Evolutionary conservation across 305 asterid species (phyloP).

Genomic region (Solanum aculeatissimum): DNA sequence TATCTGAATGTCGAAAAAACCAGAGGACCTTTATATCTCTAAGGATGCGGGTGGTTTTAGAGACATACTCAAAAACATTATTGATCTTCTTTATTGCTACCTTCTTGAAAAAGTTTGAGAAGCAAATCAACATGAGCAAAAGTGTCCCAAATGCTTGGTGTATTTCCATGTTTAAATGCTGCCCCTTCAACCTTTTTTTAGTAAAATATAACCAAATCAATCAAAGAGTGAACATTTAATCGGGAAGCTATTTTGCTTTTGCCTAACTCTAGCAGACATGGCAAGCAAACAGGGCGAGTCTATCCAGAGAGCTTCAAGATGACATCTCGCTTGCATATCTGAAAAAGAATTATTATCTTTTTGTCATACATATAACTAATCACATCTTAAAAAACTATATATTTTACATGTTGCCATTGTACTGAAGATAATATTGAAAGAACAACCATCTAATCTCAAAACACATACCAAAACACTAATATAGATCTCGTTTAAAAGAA

Average conservation of each 20-base stretch:
- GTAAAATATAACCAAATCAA: background rate
- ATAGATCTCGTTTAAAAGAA: too few relatives aligned
- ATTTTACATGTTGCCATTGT: background rate
- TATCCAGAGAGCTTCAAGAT: constrained; percentile 41
- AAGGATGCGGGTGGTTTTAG: too few relatives aligned
- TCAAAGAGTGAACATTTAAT: background rate
- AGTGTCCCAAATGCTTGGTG: constrained; percentile 53
- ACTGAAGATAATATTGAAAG: background rate
- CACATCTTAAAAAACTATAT: background rate
- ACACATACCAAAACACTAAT: too few relatives aligned
- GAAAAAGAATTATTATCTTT: constrained; percentile 2
- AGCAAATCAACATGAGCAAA: constrained; percentile 31
- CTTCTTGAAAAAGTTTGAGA: background rate
- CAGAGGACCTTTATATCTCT: too few relatives aligned
- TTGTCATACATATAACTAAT: background rate
- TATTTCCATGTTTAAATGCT: constrained; percentile 43
- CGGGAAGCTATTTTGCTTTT: constrained; percentile 76
- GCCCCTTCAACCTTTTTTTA: constrained; percentile 31
- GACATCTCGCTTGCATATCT: constrained; percentile 83
- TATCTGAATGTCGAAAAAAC: too few relatives aligned
- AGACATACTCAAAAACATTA: too few relatives aligned
- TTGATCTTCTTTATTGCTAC: too few relatives aligned
- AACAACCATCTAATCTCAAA: too few relatives aligned
- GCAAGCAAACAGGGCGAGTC: constrained; percentile 33
- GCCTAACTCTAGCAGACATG: constrained; percentile 44